phyloP scores from a whole-genome alignment of 768 basidiomycete species.

The Mycena belliarum region DNA sequence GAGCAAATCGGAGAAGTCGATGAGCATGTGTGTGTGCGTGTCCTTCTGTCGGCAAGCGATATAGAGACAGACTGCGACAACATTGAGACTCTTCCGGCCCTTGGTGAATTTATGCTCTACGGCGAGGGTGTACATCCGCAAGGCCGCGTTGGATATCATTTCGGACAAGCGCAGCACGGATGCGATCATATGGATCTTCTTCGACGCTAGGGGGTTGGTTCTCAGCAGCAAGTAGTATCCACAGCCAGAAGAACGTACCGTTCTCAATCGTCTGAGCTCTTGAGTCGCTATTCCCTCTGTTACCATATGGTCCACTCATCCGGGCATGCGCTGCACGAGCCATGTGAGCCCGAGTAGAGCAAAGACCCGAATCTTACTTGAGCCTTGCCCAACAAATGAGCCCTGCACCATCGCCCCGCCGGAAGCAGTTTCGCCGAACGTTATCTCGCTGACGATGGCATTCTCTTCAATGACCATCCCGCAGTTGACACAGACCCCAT shows the following conservation, averaged over 20 bases:
- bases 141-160: conserved; percentile 76
- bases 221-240: neutral
- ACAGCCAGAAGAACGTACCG: conserved; percentile 46
- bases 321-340: conserved; percentile 66
- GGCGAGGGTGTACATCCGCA: conserved; percentile 88
- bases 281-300: conserved; percentile 77
- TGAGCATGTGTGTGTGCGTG: conserved; percentile 93
- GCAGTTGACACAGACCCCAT: conserved; percentile 83
- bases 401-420: conserved; percentile 97
- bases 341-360: neutral
- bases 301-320: conserved; percentile 81
- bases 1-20: conserved; percentile 96
- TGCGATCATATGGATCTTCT: conserved; percentile 83
- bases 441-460: conserved; percentile 89
- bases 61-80: conserved; percentile 95
- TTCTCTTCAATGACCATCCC: conserved; percentile 93
- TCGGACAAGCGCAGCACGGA: conserved; percentile 78
- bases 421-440: conserved; percentile 89
- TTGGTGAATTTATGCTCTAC: conserved; percentile 94
- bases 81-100: conserved; percentile 88
- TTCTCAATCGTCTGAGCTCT: conserved; percentile 91
- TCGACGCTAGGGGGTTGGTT: conserved; percentile 54
- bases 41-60: conserved; percentile 91
- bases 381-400: conserved; percentile 85
- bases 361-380: conserved; percentile 57